Conservation (phyloP, 768 basidiomycete species). For the Leccinum pellstonianum region DNA sequence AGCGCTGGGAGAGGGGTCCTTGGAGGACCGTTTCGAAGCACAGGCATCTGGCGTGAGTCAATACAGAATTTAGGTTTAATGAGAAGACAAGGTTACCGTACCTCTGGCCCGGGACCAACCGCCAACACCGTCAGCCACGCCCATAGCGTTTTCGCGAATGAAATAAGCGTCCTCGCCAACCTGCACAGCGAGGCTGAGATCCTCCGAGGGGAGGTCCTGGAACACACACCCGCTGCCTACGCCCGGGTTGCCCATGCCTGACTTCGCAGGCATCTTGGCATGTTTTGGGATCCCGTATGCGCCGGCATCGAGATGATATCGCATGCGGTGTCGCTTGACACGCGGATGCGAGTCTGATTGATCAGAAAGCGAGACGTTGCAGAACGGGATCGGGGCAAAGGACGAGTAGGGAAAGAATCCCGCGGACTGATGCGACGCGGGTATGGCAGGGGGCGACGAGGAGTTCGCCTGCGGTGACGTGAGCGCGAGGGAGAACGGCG, state of each 20-base stretch:
- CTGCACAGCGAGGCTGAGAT: constrained; percentile 58
- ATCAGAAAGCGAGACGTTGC: constrained; percentile 26
- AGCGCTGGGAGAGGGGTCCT: constrained; percentile 45
- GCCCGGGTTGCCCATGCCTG: constrained; percentile 27
- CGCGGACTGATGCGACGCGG: constrained; percentile 32
- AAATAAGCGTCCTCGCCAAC: constrained; percentile 95
- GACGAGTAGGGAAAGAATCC: constrained; percentile 37
- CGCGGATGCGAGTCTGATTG: constrained; percentile 30
- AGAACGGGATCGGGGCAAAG: constrained; percentile 33
- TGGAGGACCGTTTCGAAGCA: constrained; percentile 34
- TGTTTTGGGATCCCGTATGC: constrained; percentile 85
- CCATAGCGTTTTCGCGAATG: constrained; percentile 79
- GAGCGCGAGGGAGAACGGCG: constrained; percentile 44
- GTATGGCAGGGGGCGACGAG: constrained; percentile 29
- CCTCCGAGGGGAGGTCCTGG: constrained; percentile 31
- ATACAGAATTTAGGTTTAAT: constrained; percentile 14
- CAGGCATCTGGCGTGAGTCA: constrained; percentile 15
- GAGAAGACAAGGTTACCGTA: constrained; percentile 16
- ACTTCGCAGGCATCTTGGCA: constrained; percentile 24
- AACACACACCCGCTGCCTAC: constrained; percentile 27
- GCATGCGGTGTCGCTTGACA: constrained; percentile 32
- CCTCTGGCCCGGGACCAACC: constrained; percentile 67
- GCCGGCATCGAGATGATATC: constrained; percentile 66
- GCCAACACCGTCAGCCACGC: constrained; percentile 94
- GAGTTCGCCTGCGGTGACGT: constrained; percentile 41